Base-by-base conservation (phyloP, 768 basidiomycete genomes). In the Amanita phalloides region DNA sequence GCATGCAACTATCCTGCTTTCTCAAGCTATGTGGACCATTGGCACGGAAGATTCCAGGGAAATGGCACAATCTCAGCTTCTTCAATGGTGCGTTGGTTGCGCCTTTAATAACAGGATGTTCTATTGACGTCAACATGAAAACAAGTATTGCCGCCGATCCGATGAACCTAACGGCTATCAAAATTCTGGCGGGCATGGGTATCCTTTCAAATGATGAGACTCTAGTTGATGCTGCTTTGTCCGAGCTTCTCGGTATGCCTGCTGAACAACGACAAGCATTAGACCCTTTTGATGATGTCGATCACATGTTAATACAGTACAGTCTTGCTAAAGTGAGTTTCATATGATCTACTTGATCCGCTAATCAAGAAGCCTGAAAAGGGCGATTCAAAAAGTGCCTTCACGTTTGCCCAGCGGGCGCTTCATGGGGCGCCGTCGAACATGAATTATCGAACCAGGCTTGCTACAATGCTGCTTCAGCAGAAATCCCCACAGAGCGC, bases 131-230 rank as follows among this genome's bases (percentile, higher is more conserved):
- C 39, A 48, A 43, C 26, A 48, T 45, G 38, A 32, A 33, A 7
- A 26, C 44, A 57, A 95, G 93, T 59, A 85, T 96, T 56, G 73
- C 83, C 0, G 65, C 73, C 23, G 88, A 95, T 61, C 76, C 84
- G 0, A 85, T 85, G 55, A 90, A 93, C 60, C 62, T 92, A 46
- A 72, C 77, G 49, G 90, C 90, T 1, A 86, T 95, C 63, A 88
- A 85, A 43, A 77, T 83, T 0, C 76, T 97, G 1, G 87, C 88
- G 0, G 87, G 86, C n/a, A 91, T 96, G 79, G 92, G 90, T 9
- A 81, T 92, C 51, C 66, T 93, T 49, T 84, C 84, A 3, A 73
- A 74, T 32, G 92, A 95, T 58, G 82, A 86, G 32, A 76, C 74
- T 33, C 74, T 96, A 17, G 74, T 93, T 23, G 90, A 94, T 62